Percentiles rank a stretch among this genome's conserved stretches.
Conservation (phyloP, 2,329 filamentous ascomycete species). For the Hymenotorrendiella dingleyae region DNA sequence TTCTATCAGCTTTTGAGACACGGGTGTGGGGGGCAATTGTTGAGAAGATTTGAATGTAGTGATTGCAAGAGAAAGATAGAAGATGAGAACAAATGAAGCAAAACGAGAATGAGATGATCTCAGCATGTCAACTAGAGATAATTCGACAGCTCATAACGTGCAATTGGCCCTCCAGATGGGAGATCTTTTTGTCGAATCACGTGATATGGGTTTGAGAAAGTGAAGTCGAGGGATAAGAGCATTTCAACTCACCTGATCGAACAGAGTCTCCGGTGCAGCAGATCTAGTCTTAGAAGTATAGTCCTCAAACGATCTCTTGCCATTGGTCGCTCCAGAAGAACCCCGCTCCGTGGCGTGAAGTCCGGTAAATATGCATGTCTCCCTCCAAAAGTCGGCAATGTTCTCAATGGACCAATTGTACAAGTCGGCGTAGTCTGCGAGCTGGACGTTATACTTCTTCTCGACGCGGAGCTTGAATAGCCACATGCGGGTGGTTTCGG, state of each 20-base stretch:
- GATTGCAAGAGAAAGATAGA: no score
- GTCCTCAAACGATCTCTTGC: background rate
- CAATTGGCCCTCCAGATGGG: no score
- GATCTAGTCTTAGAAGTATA: no score
- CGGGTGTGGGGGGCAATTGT: no score
- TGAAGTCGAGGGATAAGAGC: background rate
- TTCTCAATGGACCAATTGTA: conserved; percentile 83
- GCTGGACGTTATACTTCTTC: conserved; percentile 54
- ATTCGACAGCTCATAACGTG: no score
- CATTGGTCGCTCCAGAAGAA: background rate
- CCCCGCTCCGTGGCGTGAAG: conserved; percentile 1
- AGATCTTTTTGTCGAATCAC: no score
- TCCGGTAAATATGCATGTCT: conserved; percentile 49
- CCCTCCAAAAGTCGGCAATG: conserved; percentile 72
- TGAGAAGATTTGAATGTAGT: no score
- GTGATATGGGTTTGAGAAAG: no score
- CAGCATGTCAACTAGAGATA: no score
- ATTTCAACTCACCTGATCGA: conserved; percentile 5
- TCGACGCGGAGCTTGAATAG: conserved; percentile 65
- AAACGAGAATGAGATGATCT: no score
- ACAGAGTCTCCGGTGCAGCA: background rate
- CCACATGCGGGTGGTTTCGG: conserved; percentile 63
- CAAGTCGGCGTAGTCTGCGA: conserved; percentile 64
- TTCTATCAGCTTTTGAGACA: no score
- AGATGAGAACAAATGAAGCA: no score